A percentile compares a stretch with the other conserved stretches of the same genome.
phyloP scores from a whole-genome alignment of 495 filamentous ascomycete species.

The Usnea hakonensis region DNA sequence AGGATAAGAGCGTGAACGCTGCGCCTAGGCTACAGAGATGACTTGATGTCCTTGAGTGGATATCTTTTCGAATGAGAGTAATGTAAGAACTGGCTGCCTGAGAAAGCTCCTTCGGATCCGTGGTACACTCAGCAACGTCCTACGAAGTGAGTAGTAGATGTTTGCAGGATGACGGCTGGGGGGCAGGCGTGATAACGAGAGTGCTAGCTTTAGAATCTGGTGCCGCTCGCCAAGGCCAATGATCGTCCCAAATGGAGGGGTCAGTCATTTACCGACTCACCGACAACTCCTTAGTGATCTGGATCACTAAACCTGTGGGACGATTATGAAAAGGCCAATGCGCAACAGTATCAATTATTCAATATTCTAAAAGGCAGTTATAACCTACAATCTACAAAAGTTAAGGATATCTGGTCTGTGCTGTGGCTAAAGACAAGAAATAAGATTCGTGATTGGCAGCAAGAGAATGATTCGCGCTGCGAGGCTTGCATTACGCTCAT shows the following conservation, averaged over 20 bases:
- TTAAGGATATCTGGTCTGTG: not conserved
- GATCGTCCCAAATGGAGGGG: not conserved
- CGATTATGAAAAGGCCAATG: not conserved
- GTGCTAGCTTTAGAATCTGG: not conserved
- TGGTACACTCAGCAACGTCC: not conserved
- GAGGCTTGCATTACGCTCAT: too few species aligned
- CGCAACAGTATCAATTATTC: too few species aligned
- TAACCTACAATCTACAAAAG: too few species aligned
- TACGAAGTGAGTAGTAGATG: not conserved
- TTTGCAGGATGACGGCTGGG: not conserved
- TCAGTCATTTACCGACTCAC: too few species aligned
- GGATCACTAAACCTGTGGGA: too few species aligned
- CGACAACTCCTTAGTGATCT: too few species aligned
- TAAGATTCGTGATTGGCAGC: constrained; percentile 9
- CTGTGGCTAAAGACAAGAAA: not conserved
- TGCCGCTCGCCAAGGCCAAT: constrained; percentile 1
- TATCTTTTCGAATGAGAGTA: not conserved
- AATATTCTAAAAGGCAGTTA: too few species aligned
- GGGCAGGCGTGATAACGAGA: not conserved
- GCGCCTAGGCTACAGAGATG: not conserved
- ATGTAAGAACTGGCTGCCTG: not conserved
- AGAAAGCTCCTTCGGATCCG: not conserved
- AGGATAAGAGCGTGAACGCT: constrained; percentile 3
- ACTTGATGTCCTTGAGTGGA: constrained; percentile 2
- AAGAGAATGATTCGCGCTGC: not conserved